Evolutionary conservation across 2,329 filamentous ascomycete species (phyloP).

Genomic region (Bertia moriformis): DNA sequence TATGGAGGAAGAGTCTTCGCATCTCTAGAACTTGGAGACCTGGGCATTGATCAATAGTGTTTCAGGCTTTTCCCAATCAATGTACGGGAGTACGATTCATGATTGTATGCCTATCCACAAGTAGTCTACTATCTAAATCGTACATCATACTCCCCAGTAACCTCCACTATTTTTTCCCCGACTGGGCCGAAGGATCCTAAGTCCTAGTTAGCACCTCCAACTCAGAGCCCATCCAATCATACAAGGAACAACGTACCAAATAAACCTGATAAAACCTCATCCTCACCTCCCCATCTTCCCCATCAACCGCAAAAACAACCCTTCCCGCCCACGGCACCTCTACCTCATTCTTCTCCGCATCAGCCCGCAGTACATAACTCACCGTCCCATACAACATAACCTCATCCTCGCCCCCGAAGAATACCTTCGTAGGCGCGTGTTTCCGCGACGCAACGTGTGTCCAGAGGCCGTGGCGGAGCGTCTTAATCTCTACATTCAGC

Average conservation of each 20-base stretch:
- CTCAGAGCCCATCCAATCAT: background rate
- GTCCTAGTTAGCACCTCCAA: background rate
- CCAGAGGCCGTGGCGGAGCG: conserved; percentile 18
- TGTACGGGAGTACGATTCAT: no score
- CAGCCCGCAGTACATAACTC: conserved; percentile 14
- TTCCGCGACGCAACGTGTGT: conserved; percentile 16
- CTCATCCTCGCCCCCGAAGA: conserved; percentile 15
- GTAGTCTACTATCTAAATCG: background rate
- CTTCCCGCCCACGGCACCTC: conserved; percentile 19
- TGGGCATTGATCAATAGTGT: no score
- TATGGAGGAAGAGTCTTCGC: no score
- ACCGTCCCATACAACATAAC: conserved; percentile 20
- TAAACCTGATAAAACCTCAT: conserved; percentile 24
- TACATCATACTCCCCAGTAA: background rate
- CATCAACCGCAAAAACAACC: conserved; percentile 14
- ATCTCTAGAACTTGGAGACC: no score
- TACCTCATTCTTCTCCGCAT: conserved; percentile 11
- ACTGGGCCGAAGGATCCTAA: background rate
- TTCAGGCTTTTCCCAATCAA: no score
- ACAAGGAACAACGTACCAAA: conserved; percentile 12
- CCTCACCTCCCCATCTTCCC: conserved; percentile 9
- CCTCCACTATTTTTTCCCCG: background rate
- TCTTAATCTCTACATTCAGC: conserved; percentile 12
- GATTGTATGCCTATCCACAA: no score
- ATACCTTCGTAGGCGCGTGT: conserved; percentile 14